Percentiles rank a stretch among this genome's conserved stretches.
Conservation (phyloP, 2,329 filamentous ascomycete species). For the Xylariaceae sp. region DNA sequence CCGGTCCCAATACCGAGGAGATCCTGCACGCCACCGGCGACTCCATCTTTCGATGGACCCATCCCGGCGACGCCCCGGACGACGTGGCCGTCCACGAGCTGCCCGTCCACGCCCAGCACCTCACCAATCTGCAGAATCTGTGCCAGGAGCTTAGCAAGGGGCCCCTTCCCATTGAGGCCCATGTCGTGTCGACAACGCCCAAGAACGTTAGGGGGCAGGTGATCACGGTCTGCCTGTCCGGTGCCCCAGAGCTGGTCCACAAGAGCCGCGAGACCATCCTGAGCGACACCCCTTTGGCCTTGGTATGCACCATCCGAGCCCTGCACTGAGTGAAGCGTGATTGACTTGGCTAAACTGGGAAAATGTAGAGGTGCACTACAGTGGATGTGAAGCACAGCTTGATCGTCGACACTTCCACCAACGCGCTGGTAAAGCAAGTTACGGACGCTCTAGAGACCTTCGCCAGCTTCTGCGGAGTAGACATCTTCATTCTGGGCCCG, state of each 20-base stretch:
- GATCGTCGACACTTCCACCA: slow-evolving; percentile 65
- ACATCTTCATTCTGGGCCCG: slow-evolving; percentile 91
- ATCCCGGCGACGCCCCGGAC: slow-evolving; percentile 79
- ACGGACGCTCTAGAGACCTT: slow-evolving; percentile 81
- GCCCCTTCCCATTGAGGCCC: slow-evolving; percentile 67
- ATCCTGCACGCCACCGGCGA: slow-evolving; percentile 86
- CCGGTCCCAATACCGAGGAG: slow-evolving; percentile 88
- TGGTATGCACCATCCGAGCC: slow-evolving; percentile 55
- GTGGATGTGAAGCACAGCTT: slow-evolving; percentile 90
- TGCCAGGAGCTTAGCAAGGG: slow-evolving; percentile 75
- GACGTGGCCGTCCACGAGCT: slow-evolving; percentile 80
- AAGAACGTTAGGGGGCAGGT: slow-evolving; percentile 62
- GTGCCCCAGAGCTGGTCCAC: slow-evolving; percentile 78
- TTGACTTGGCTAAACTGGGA: slow-evolving; percentile 22
- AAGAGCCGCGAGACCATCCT: slow-evolving; percentile 84
- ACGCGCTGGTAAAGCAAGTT: slow-evolving; percentile 66
- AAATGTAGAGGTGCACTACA: slow-evolving; percentile 71
- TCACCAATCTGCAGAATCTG: slow-evolving; percentile 68
- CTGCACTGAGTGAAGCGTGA: slow-evolving; percentile 9
- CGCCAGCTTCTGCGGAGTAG: slow-evolving; percentile 82
- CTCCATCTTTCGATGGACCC: slow-evolving; percentile 86
- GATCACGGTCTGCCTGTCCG: slow-evolving; percentile 87
- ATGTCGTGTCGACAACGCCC: slow-evolving; percentile 74
- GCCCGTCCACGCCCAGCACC: slow-evolving; percentile 84
- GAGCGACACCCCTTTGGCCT: slow-evolving; percentile 83